A percentile compares a stretch with the other conserved stretches of the same genome.
phyloP scores from a whole-genome alignment of 78 protist genomes.

The Dictyostelium brefeldianum region DNA sequence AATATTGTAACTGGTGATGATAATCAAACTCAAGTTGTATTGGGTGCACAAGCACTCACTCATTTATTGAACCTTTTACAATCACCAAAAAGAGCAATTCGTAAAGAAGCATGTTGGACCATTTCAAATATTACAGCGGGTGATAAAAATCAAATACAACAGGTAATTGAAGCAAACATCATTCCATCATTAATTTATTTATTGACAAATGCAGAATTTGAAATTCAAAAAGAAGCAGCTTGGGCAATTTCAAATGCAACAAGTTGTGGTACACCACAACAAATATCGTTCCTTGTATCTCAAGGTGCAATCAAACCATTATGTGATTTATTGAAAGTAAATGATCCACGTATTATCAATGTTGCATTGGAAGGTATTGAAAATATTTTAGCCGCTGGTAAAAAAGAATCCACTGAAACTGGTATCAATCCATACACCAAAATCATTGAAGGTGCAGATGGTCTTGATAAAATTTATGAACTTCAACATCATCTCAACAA shows the following conservation, averaged over 20 bases:
- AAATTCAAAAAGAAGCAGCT: constrained; percentile 97
- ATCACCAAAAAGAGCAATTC: constrained; percentile 80
- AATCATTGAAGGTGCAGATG: constrained; percentile 92
- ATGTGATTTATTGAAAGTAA: constrained; percentile 87
- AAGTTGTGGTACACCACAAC: constrained; percentile 92
- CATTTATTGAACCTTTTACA: constrained; percentile 50
- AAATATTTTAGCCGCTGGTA: constrained; percentile 90
- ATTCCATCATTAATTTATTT: constrained; percentile 87
- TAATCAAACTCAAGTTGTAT: constrained; percentile 96
- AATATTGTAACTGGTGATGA: constrained; percentile 99
- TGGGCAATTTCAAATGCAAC: constrained; percentile 99
- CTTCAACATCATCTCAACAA: constrained; percentile 93
- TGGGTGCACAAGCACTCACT: constrained; percentile 87
- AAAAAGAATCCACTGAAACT: constrained; percentile 18
- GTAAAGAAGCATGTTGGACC: constrained; percentile 99
- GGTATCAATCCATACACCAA: constrained; percentile 26
- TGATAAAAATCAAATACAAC: constrained; percentile 93
- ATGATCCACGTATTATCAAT: constrained; percentile 89
- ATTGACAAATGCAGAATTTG: constrained; percentile 86
- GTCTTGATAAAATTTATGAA: constrained; percentile 88
- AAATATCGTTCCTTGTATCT: constrained; percentile 85
- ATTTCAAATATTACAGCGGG: constrained; percentile 99
- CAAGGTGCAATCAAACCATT: constrained; percentile 90
- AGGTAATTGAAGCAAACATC: constrained; percentile 92
- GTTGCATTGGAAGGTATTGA: constrained; percentile 97